Evolutionary conservation across 345 rosid genomes (phyloP).

Genomic region (Citrus hindsii): DNA sequence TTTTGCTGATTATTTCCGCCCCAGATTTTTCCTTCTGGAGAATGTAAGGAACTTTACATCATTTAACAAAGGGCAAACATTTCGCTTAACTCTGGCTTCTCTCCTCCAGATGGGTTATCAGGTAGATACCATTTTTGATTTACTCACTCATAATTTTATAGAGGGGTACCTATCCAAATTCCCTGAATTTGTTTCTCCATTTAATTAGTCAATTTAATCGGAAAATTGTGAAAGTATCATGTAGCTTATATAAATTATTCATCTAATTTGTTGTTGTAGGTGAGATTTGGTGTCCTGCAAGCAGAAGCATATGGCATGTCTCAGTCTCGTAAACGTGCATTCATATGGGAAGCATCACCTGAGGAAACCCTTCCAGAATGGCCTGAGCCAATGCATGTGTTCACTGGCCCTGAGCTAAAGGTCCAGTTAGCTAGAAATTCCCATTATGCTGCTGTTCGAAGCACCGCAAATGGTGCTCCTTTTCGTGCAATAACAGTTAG

Average conservation of each 20-base stretch:
- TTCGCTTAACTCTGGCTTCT: slow-evolving; percentile 69
- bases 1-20: slow-evolving; percentile 88
- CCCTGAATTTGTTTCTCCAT: neutral
- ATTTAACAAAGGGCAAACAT: slow-evolving; percentile 85
- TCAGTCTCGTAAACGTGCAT: slow-evolving; percentile 85
- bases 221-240: too few relatives aligned
- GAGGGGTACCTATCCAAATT: neutral
- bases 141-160: too few relatives aligned
- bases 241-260: too few relatives aligned
- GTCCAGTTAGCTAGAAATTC: slow-evolving; percentile 42
- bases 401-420: slow-evolving; percentile 58
- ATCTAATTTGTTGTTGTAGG: slow-evolving; percentile 34
- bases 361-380: slow-evolving; percentile 85
- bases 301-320: slow-evolving; percentile 91
- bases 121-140: slow-evolving; percentile 18
- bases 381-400: slow-evolving; percentile 99
- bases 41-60: slow-evolving; percentile 84
- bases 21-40: slow-evolving; percentile 85
- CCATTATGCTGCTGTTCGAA: slow-evolving; percentile 68
- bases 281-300: slow-evolving; percentile 89
- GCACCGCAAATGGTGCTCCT: slow-evolving; percentile 80
- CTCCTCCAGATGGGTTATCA: slow-evolving; percentile 58
- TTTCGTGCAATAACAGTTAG: slow-evolving; percentile 86
- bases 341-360: slow-evolving; percentile 94
- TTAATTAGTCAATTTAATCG: too few relatives aligned